phyloP scores from a whole-genome alignment of 176 grass and related monocot species.

The Coix lacrymajobi region DNA sequence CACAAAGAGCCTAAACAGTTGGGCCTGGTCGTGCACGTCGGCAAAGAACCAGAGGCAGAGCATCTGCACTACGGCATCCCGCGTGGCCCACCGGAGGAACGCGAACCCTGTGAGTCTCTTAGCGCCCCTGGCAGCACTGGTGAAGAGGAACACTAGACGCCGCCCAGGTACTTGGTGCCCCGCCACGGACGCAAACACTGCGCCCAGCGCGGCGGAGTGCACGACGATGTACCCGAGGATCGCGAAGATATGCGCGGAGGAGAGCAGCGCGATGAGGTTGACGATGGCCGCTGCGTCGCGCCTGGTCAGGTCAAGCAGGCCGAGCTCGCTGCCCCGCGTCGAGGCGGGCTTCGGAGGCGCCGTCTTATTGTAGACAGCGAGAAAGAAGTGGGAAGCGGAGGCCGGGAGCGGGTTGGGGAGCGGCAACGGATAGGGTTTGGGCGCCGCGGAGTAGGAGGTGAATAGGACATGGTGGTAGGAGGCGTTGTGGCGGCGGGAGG shows the following conservation, averaged over 20 bases:
- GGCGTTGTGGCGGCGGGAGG: slow-evolving; percentile 42
- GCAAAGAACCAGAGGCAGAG: slow-evolving; percentile 82
- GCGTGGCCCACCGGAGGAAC: slow-evolving; percentile 76
- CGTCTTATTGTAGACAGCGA: slow-evolving; percentile 44
- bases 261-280: slow-evolving; percentile 69
- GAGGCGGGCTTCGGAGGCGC: slow-evolving; percentile 27
- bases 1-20: slow-evolving; percentile 82
- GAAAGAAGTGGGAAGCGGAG: slow-evolving; percentile 48
- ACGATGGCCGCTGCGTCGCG: slow-evolving; percentile 53
- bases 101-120: slow-evolving; percentile 54
- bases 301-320: slow-evolving; percentile 52
- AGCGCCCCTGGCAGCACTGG: slow-evolving; percentile 35
- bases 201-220: slow-evolving; percentile 60
- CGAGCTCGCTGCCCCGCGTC: slow-evolving; percentile 33
- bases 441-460: slow-evolving; percentile 23
- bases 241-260: slow-evolving; percentile 59
- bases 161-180: slow-evolving; percentile 43
- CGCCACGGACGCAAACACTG: slow-evolving; percentile 54
- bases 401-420: slow-evolving; percentile 18
- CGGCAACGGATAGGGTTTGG: slow-evolving; percentile 43
- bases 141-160: slow-evolving; percentile 35
- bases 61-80: slow-evolving; percentile 74
- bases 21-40: slow-evolving; percentile 67
- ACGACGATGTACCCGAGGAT: slow-evolving; percentile 64
- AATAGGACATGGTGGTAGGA: slow-evolving; percentile 39